Base-by-base conservation (phyloP, 176 grass and related monocot species). In the Cymbopogon citratus region DNA sequence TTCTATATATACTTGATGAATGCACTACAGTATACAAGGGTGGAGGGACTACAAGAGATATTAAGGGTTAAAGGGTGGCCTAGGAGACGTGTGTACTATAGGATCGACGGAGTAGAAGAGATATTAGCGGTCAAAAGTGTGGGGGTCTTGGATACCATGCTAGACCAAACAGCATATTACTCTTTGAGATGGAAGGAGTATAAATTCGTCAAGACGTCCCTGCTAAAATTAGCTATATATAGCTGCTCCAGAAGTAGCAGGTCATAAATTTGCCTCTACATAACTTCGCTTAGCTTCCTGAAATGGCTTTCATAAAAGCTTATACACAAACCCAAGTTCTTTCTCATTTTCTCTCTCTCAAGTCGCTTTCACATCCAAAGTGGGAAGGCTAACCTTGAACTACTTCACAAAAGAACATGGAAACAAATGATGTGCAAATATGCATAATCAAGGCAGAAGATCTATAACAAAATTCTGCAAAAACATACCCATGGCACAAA, bases 391-490 rank as follows among this genome's bases (percentile, higher is more conserved):
- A 5, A 63, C 51, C 60, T 36, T 29, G 28, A 49, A 23, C 48
- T 31, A 62, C 7, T 85, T 85, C 33, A 70, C 27, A 81, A 56
- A 15, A 70, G 61, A 31, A 28, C 62, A 72, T 56, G 26, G n/a
- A 65, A 69, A 59, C 69, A 39, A 23, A 56, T 45, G 19, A 3
- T 67, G 48, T 36, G 45, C 9, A 46, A 74, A 40, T 60, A 63
- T 60, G 60, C 25, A 77, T 29, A 77, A 77, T 71, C n/a, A 81
- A 45, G 76, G 34, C 73, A 31, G 40, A 67, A 81, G 14, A 71
- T 85, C 19, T 65, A 71, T 38, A 69, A 9, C 3, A 66, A 69
- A 81, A 76, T 28, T 16, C 63, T 7, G 6, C 27, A 74, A 45
- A 69, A 26, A 18, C 18, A 82, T 60, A 24, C 15, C 19, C 57